phyloP scores from a whole-genome alignment of 208 protist species.

The Trypanosomatidae sp. region DNA sequence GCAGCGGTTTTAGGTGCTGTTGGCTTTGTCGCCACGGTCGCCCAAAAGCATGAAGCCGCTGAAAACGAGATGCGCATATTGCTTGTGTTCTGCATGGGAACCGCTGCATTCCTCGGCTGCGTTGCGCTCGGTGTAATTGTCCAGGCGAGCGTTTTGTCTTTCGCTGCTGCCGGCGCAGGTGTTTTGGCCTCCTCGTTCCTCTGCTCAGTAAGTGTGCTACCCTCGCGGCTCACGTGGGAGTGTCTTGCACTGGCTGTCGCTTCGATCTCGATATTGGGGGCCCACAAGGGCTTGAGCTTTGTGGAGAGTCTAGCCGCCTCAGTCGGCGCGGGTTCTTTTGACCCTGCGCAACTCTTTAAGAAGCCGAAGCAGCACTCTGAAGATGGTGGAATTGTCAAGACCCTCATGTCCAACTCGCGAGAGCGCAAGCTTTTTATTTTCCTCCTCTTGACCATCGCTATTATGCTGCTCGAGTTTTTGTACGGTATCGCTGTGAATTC shows the following conservation, averaged over 20 bases:
- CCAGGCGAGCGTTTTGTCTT: not conserved
- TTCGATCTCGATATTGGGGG: not conserved
- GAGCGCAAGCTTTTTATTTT: conserved; percentile 68
- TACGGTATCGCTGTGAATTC: conserved; percentile 81
- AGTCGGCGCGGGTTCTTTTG: not conserved
- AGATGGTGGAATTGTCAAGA: conserved; percentile 2
- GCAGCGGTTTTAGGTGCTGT: conserved; percentile 3
- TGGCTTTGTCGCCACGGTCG: conserved; percentile 14
- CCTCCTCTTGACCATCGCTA: conserved; percentile 60
- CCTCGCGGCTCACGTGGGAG: not conserved
- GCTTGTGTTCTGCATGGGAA: conserved; percentile 6
- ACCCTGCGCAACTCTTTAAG: conserved; percentile 19
- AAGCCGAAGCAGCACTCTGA: conserved; percentile 6
- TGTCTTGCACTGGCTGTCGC: not conserved
- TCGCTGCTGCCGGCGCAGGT: not conserved
- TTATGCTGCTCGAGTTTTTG: conserved; percentile 87
- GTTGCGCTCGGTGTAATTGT: not conserved
- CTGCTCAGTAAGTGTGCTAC: conserved; percentile 6
- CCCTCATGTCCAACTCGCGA: conserved; percentile 21
- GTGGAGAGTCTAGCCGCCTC: not conserved
- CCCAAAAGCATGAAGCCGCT: not conserved
- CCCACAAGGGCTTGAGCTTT: conserved; percentile 13
- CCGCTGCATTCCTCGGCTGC: not conserved
- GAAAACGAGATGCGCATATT: conserved; percentile 14
- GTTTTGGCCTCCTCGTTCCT: not conserved